phyloP scores from a whole-genome alignment of 2,329 filamentous ascomycete species.

The Magnaporthales sp. region DNA sequence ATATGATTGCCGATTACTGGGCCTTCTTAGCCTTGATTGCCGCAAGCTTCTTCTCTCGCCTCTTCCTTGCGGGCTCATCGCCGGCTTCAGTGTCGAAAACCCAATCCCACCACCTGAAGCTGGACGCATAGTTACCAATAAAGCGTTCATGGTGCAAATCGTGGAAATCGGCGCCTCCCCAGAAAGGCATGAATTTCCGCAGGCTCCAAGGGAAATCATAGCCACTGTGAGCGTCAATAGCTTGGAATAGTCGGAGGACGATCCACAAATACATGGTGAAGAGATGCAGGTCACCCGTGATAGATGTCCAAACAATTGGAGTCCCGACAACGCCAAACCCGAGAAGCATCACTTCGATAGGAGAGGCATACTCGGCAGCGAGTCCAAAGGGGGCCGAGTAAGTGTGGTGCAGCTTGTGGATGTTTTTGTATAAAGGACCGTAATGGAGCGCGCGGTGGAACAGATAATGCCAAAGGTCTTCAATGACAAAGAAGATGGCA shows the following conservation, averaged over 20 bases:
- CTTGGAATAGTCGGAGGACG: slow-evolving; percentile 84
- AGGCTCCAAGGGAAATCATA: slow-evolving; percentile 98
- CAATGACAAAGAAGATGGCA: slow-evolving; percentile 85
- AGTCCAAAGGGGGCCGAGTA: slow-evolving; percentile 97
- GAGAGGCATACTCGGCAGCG: slow-evolving; percentile 94
- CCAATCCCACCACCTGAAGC: slow-evolving; percentile 99
- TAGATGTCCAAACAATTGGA: slow-evolving; percentile 73
- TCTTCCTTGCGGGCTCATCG: slow-evolving; percentile 74
- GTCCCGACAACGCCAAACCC: slow-evolving; percentile 77
- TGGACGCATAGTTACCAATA: slow-evolving; percentile 95
- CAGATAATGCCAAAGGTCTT: slow-evolving; percentile 99
- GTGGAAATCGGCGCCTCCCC: slow-evolving; percentile 95
- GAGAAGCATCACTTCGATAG: slow-evolving; percentile 92
- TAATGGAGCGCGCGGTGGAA: slow-evolving; percentile 88
- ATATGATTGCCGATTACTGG: slow-evolving; percentile 33
- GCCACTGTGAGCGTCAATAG: slow-evolving; percentile 93
- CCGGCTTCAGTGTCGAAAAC: slow-evolving; percentile 88
- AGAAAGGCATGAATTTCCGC: slow-evolving; percentile 88
- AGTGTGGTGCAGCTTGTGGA: slow-evolving; percentile 99
- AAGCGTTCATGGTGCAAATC: slow-evolving; percentile 97
- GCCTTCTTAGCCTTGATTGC: slow-evolving; percentile 59
- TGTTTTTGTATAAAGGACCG: slow-evolving; percentile 87
- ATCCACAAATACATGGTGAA: slow-evolving; percentile 99
- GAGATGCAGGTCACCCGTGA: slow-evolving; percentile 86
- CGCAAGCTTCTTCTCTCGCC: slow-evolving; percentile 68